Evolutionary conservation across 2,329 filamentous ascomycete genomes (phyloP).

Genomic region (Cryphonectria japonica): DNA sequence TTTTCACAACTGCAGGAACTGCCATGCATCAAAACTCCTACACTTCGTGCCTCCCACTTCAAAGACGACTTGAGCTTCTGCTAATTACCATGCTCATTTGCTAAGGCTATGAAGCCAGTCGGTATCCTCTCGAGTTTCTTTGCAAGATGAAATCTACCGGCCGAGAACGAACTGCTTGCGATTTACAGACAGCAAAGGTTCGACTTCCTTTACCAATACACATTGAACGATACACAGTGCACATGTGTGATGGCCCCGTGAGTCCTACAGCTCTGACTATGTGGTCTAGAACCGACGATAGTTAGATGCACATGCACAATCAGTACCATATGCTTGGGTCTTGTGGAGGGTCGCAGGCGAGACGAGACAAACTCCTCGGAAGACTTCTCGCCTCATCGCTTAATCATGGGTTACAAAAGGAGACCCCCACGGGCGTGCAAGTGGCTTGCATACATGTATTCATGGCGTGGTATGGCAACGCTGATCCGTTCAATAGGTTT

Average conservation of each 20-base stretch:
- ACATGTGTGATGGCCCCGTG: neutral
- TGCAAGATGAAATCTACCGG: too few species aligned
- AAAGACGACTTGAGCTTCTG: too few species aligned
- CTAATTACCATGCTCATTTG: too few species aligned
- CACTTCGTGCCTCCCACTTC: too few species aligned
- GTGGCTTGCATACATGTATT: neutral
- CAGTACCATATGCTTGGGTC: conserved; percentile 1
- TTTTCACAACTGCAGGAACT: neutral
- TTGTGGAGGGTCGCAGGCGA: neutral
- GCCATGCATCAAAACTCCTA: too few species aligned
- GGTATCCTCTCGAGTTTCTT: too few species aligned
- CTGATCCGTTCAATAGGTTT: neutral
- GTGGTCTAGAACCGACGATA: neutral
- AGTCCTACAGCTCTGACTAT: neutral
- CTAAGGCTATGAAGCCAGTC: too few species aligned
- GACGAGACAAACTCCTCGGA: neutral
- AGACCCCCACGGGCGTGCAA: neutral
- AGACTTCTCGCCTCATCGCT: neutral
- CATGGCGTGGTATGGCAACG: neutral
- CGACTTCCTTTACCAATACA: neutral
- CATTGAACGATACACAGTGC: neutral
- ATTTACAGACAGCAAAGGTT: neutral
- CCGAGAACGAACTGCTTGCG: too few species aligned
- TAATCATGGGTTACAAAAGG: neutral
- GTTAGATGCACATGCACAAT: neutral